phyloP scores from a whole-genome alignment of 257 asterid genomes.

The Fraxinus pennsylvanica region DNA sequence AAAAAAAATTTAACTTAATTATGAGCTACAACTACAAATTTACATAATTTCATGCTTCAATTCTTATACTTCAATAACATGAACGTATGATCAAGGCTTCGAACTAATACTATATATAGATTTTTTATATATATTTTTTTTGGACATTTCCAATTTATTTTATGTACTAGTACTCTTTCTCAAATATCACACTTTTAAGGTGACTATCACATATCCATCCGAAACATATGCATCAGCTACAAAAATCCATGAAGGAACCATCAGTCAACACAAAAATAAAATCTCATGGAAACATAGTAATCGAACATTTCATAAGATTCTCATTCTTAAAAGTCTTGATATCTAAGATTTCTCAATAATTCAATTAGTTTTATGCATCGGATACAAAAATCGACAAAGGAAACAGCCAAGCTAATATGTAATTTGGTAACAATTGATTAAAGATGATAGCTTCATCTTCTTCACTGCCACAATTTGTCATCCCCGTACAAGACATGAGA shows the following conservation, averaged over 20 bases:
- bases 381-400: not conserved
- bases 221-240: too few species aligned
- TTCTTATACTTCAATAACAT: too few species aligned
- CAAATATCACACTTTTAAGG: too few species aligned
- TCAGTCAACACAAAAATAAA: too few species aligned
- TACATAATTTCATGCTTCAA: too few species aligned
- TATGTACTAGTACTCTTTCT: too few species aligned
- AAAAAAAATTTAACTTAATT: too few species aligned
- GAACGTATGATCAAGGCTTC: not conserved
- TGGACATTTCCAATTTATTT: too few species aligned
- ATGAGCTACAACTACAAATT: too few species aligned
- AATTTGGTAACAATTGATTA: not conserved
- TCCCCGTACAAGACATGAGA: not conserved
- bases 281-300: not conserved
- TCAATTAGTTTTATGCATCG: not conserved
- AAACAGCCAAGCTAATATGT: not conserved
- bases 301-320: not conserved
- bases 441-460: slow-evolving; percentile 19
- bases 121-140: too few species aligned
- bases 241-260: too few species aligned
- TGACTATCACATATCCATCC: too few species aligned
- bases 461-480: slow-evolving; percentile 17
- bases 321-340: not conserved
- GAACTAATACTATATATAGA: not conserved
- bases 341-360: not conserved